Percentiles rank a stretch among this genome's conserved stretches.
Conservation (phyloP, 306 rosid genomes). For the Begonia masoniana region DNA sequence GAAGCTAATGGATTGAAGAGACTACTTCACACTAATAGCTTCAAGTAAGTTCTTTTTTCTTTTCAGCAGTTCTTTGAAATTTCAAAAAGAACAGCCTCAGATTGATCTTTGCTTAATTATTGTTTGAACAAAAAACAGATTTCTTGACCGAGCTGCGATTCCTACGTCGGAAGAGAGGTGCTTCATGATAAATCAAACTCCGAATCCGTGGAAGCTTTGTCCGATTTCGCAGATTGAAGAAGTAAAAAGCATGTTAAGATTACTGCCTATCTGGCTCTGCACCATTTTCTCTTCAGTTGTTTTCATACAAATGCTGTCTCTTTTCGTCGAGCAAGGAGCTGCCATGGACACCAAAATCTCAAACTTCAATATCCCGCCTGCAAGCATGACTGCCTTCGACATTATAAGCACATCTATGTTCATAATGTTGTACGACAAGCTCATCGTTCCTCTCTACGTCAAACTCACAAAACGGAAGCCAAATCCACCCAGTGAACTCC, state of each 20-base stretch:
- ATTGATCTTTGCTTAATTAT: no score
- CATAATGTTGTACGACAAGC: constrained; percentile 27
- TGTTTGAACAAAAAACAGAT: constrained; percentile 13
- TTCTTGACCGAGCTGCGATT: constrained; percentile 41
- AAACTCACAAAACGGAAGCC: constrained; percentile 27
- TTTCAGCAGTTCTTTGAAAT: neutral
- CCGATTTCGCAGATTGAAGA: constrained; percentile 49
- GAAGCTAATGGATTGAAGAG: constrained; percentile 17
- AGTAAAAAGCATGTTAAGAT: constrained; percentile 35
- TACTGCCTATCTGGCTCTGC: constrained; percentile 43
- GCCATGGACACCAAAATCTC: constrained; percentile 32
- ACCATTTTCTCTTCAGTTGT: constrained; percentile 46
- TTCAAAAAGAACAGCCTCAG: neutral
- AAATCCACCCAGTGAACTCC: constrained; percentile 28
- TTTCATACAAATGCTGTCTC: constrained; percentile 48
- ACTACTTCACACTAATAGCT: constrained; percentile 39
- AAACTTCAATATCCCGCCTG: constrained; percentile 40
- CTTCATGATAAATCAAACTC: constrained; percentile 14
- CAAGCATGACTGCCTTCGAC: constrained; percentile 51
- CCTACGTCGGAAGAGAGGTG: constrained; percentile 15
- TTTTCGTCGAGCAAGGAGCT: constrained; percentile 47
- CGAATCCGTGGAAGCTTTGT: constrained; percentile 43
- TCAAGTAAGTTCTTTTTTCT: constrained; percentile 23
- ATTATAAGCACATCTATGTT: constrained; percentile 37
- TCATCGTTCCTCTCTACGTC: constrained; percentile 22